Evolutionary conservation across 108 stramenopile species (phyloP).

Genomic region (Skeletonema costatum): DNA sequence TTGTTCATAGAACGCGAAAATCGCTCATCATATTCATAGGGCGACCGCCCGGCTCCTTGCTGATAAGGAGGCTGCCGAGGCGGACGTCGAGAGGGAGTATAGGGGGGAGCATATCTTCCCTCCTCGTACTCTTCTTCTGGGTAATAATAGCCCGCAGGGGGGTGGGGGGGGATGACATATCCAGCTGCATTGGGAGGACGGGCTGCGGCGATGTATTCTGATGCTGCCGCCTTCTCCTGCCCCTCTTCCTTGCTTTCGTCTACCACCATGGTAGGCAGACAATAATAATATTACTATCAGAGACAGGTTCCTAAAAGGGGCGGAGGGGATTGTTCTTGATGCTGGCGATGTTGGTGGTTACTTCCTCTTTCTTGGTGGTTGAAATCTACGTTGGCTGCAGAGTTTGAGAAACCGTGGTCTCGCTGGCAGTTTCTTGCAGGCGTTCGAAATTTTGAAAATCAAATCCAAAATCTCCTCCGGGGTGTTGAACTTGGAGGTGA

Average conservation of each 20-base stretch:
- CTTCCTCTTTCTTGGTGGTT: not conserved
- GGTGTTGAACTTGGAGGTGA: not conserved
- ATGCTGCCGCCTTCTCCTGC: not conserved
- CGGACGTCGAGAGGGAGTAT: not conserved
- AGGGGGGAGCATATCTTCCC: not conserved
- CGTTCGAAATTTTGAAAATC: constrained; percentile 5
- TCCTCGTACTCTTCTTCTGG: not conserved
- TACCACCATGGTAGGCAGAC: not conserved
- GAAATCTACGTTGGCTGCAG: not conserved
- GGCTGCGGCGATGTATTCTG: not conserved
- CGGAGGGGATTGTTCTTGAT: not conserved
- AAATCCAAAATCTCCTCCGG: not conserved
- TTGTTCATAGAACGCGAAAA: not conserved
- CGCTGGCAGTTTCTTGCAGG: not conserved
- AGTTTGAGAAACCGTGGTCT: not conserved
- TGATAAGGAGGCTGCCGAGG: not conserved
- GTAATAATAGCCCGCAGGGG: not conserved
- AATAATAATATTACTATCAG: not conserved
- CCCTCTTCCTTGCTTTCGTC: not conserved
- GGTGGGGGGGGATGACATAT: not conserved
- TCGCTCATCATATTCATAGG: not conserved
- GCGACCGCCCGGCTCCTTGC: not conserved
- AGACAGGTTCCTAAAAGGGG: not conserved
- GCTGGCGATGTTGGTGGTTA: not conserved
- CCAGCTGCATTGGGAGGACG: not conserved